Conservation (phyloP, 202 grass and related monocot genomes). For the Alloteropsis angusta region DNA sequence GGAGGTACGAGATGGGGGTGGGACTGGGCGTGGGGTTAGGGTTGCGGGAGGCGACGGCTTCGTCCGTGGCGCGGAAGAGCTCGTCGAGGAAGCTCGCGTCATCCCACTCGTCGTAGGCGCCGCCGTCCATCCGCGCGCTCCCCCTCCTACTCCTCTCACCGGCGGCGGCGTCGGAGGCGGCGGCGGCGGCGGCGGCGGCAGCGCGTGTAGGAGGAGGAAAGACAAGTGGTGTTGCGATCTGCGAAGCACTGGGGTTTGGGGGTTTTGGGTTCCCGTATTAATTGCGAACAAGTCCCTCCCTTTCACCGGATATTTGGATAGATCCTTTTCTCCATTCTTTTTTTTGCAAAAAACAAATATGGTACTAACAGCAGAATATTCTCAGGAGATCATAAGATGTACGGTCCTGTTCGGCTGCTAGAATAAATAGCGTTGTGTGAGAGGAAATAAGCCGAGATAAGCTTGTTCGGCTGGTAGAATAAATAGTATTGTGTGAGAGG, state of each 20-base stretch:
- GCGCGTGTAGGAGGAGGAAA: not conserved
- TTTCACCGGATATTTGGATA: not conserved
- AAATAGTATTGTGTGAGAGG: too few relatives aligned
- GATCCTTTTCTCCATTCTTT: not conserved
- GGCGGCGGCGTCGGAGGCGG: not conserved
- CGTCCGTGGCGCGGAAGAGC: not conserved
- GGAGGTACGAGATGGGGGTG: not conserved
- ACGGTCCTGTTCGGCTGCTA: too few relatives aligned
- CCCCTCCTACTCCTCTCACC: not conserved
- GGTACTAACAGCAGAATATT: not conserved
- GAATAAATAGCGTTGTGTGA: too few relatives aligned
- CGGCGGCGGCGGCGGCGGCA: not conserved
- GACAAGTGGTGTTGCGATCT: not conserved
- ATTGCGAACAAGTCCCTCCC: not conserved
- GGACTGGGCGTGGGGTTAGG: slow-evolving; percentile 9
- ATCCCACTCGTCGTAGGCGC: slow-evolving; percentile 34
- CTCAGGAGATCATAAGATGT: not conserved
- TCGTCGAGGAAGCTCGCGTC: slow-evolving; percentile 31
- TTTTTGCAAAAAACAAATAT: not conserved
- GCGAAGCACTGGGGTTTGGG: not conserved
- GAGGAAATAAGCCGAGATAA: too few relatives aligned
- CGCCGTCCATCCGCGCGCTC: slow-evolving; percentile 25
- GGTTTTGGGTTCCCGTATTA: not conserved
- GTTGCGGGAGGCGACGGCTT: slow-evolving; percentile 23
- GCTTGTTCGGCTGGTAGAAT: too few relatives aligned